Evolutionary conservation across 148 eudicot species (phyloP), one percentile per base, ranked within the genome.

Genomic region (Rhododendron henanense): DNA sequence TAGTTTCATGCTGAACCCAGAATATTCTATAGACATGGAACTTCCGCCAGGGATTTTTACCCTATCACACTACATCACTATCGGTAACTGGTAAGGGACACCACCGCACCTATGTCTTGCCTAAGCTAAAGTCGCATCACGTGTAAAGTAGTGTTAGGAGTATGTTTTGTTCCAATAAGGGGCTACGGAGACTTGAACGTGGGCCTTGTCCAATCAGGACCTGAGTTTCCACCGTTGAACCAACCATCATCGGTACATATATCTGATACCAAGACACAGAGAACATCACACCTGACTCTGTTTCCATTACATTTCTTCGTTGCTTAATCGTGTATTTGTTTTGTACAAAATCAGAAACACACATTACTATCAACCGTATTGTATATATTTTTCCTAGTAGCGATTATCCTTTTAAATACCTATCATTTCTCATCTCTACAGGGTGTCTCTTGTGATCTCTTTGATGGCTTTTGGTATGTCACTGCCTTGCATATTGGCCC

Each of bases 401-500:
- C 31, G 23, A 80, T 80, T 14, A 25, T 33, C 65, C 11, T 25
- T 48, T n/a, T 3, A 48, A 21, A 18, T 57, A n/a, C 4, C 37
- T 28, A 28, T 71, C 3, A 71, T 48, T 28, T 39, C 67, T 88
- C 83, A 79, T 44, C 81, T 76, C 19, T 86, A 67, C 98, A 97
- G 99, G 99, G 99, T 44, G 96, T 95, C 88, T 91, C 96, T 82
- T 97, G 99, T 93, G 99, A 97, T 87, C 41, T 94, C 25, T 90
- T 86, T 85, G 90, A 95, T 89, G 98, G 93, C 35, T 90, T 89
- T 67, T 97, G 99, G 99, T 94, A 95, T 85, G 94, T 95, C 25
- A 94, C 96, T 59, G 92, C 90, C 57, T 85, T 97, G 14, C 93
- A 71, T 87, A 90, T 97, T 59, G 99, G 99, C 78, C 95, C 93